Evolutionary conservation across 129 eudicot species (phyloP), one percentile per base, ranked within the genome.

Genomic region (Flaveria trinervia): DNA sequence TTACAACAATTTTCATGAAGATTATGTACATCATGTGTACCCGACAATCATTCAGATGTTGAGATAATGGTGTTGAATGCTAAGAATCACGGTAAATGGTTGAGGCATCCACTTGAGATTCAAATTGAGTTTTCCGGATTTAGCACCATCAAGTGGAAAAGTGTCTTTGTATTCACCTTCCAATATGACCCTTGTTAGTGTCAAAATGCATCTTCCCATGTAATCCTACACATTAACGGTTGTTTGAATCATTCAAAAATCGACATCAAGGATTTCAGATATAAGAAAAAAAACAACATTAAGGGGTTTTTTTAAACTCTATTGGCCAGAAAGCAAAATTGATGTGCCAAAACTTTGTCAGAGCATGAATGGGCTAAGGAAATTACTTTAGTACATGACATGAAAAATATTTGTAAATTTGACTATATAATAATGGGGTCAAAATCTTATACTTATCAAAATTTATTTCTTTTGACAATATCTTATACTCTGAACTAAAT

Each of bases 181-280:
- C 84, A 91, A 7, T 73, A 94, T 75, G 15, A 94, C 97, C 87
- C 96, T 91, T 23, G 99, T 94, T 57, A 94, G 81, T 66, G 99
- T 94, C 91, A 91, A 50, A 79, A 94, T 89, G 81, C 99, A 94
- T 82, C 92, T 87, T 55, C 99, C 99, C 88, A 94, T 91, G 49
- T 84, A 91, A 70, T 94, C 99, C 97, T 94, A 89, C 81, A 83
- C 14, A 14, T 23, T 30, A 64, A 50, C 48, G 16, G 52, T 57
- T 36, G 17, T 57, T 13, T 3, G 4, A 68, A 77, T 23, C 12
- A 9, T 41, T 52, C 56, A 36, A 9, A 9, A 14, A 4, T 45
- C 45, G 4, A 1, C 62, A 56, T 18, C 62, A 56, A 56, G 9
- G 17, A 25, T 61, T 26, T 25, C 65, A 59, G 9, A 10, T 59